Evolutionary conservation across 495 filamentous ascomycete genomes (phyloP), one percentile per base, ranked within the genome.

Genomic region (Friedmanniomyces endolithicus): DNA sequence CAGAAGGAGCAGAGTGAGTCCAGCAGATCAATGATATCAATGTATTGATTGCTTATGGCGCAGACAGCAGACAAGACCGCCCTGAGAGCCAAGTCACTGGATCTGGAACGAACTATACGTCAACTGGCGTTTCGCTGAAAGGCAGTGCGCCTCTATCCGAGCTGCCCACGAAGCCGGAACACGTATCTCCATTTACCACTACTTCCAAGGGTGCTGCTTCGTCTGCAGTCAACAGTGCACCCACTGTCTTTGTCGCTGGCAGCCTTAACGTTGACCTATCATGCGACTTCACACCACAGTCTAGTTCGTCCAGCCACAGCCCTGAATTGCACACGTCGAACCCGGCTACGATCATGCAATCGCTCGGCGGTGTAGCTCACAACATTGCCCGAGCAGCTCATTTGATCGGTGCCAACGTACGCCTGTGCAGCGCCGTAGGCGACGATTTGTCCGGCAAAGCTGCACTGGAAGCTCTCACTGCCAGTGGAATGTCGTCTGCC

Each of bases 301-400:
- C 43, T 20, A 64, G 65, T 12, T 57, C 61, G 1, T 34, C 60
- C 14, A 63, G 63, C 49, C 60, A 50, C 31, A 58, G 68, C 8
- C 88, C 87, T 16, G 67, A 75, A 20, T 70, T 78, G 1, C 77
- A 90, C 50, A 96, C 90, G 0, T 98, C 92, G 8, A 98, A 97
- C 65, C 86, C 86, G 40, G 79, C 88, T 40, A 64, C 72, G 16
- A 94, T 95, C 55, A 76, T 64, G 19, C 88, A 94, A 64, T 84
- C 84, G 7, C 74, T 96, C 23, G 92, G 92, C 9, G 92, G 92
- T n/a, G 92, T 97, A 1, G 92, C 84, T n/a, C 81, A 86, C 65
- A 98, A 98, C 63, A 83, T 96, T 29, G 87, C 92, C 1, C 75
- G 84, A 45, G 88, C 90, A 4, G 78, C 85, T 6, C 83, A 86